A percentile compares a stretch with the other conserved stretches of the same genome.
Conservation (phyloP, 768 basidiomycete species). For the Pleurotus citrinopileatus region DNA sequence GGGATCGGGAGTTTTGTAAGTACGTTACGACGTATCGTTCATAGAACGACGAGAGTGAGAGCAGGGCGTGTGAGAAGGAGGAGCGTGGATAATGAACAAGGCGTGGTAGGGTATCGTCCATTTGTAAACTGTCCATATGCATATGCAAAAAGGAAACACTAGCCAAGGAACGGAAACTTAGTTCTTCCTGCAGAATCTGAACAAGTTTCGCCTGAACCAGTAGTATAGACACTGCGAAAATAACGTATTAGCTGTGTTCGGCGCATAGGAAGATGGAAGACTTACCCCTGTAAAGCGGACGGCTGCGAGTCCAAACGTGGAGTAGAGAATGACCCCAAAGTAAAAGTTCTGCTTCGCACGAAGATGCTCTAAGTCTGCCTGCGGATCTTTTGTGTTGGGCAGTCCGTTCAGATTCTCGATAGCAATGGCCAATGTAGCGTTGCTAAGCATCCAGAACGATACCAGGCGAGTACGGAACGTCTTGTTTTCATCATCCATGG, state of each 20-base stretch:
- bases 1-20: neutral
- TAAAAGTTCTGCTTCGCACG: conserved; percentile 40
- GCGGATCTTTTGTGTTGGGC: conserved; percentile 27
- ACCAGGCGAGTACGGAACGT: conserved; percentile 83
- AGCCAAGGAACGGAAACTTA: conserved; percentile 28
- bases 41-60: neutral
- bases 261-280: neutral
- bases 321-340: conserved; percentile 76
- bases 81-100: neutral
- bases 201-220: conserved; percentile 80
- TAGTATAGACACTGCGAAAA: conserved; percentile 69
- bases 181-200: conserved; percentile 76
- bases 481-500: conserved; percentile 76
- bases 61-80: neutral
- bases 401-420: conserved; percentile 76
- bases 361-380: conserved; percentile 32
- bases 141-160: conserved; percentile 1
- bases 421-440: conserved; percentile 68
- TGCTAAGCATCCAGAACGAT: conserved; percentile 65
- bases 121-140: neutral
- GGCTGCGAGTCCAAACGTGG: conserved; percentile 70
- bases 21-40: neutral
- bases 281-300: conserved; percentile 73
- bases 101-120: conserved; percentile 8
- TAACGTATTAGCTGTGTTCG: neutral